These are phyloP conservation scores for Lophiotrema nucula DNA, from an alignment of 495 filamentous ascomycete species.

Conservation along the genomic window DNA sequence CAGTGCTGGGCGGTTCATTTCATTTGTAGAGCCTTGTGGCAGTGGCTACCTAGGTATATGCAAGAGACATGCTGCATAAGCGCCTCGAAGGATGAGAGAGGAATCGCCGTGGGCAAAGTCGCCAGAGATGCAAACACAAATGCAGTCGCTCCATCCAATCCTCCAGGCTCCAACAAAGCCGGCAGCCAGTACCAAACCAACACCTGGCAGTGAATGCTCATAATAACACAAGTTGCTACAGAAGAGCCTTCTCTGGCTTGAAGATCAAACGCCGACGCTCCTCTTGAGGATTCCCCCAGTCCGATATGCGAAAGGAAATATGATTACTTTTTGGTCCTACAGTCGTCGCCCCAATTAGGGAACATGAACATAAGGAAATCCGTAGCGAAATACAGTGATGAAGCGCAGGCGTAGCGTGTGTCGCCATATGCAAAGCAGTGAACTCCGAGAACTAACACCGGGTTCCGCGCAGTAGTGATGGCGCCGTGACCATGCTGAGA, in stretches of 20 bases:
- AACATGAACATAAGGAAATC: constrained; percentile 6
- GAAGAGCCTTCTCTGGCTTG: not conserved
- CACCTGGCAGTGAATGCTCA: constrained; percentile 13
- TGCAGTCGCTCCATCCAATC: not conserved
- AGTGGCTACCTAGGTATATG: constrained; percentile 16
- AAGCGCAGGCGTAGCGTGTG: constrained; percentile 4
- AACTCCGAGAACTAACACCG: constrained; percentile 20
- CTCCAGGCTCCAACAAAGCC: constrained; percentile 14
- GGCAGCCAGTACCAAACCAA: constrained; percentile 16
- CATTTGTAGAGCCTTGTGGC: constrained; percentile 10
- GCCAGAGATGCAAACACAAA: constrained; percentile 13
- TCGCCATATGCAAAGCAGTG: not conserved
- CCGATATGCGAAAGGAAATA: not conserved
- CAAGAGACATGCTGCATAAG: constrained; percentile 11
- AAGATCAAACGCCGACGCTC: not conserved
- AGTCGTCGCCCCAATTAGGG: not conserved
- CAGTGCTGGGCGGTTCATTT: constrained; percentile 13
- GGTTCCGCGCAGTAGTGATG: not conserved
- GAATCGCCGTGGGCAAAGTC: constrained; percentile 3
- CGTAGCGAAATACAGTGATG: constrained; percentile 20
- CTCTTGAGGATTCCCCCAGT: not conserved
- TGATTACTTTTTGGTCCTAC: constrained; percentile 12
- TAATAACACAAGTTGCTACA: constrained; percentile 18
- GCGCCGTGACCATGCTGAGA: constrained; percentile 12
- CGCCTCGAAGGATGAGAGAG: not conserved